These are phyloP conservation scores for Obba rivulosa DNA, from an alignment of 768 basidiomycete species.

Conservation along the genomic window DNA sequence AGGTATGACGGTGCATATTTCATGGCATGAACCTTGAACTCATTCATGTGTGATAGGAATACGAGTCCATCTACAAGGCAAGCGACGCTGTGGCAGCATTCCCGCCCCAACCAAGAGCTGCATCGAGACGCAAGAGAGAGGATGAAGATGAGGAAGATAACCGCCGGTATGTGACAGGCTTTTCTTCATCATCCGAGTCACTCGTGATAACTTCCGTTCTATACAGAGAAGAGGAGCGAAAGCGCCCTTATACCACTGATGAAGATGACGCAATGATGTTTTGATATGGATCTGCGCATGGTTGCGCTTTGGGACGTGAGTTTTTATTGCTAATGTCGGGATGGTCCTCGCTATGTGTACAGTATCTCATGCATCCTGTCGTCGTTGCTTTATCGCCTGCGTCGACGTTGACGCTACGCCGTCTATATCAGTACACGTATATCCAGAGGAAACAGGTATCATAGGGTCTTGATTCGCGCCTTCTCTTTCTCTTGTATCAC, in stretches of 20 bases:
- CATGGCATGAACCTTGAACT: background rate
- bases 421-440: background rate
- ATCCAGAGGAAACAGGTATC: slow-evolving; percentile 15
- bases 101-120: slow-evolving; percentile 40
- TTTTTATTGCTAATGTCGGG: too few relatives aligned
- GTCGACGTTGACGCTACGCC: background rate
- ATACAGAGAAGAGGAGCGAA: slow-evolving; percentile 37
- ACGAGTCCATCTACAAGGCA: slow-evolving; percentile 88
- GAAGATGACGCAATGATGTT: slow-evolving; percentile 26
- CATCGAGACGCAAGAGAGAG: slow-evolving; percentile 59
- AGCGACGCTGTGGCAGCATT: slow-evolving; percentile 60
- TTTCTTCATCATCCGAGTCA: background rate
- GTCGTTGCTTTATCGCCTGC: slow-evolving; percentile 2
- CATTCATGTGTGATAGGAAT: slow-evolving; percentile 53
- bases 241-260: slow-evolving; percentile 33
- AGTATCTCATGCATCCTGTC: slow-evolving; percentile 8
- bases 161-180: slow-evolving; percentile 25
- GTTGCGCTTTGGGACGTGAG: too few relatives aligned
- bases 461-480: slow-evolving; percentile 75
- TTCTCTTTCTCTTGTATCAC: slow-evolving; percentile 81
- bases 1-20: slow-evolving; percentile 40
- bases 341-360: slow-evolving; percentile 2
- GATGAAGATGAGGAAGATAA: slow-evolving; percentile 70
- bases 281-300: too few relatives aligned
- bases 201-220: too few relatives aligned